These are phyloP conservation scores for Tylopilus balloui DNA, from an alignment of 768 basidiomycete genomes.

Conservation along the genomic window DNA sequence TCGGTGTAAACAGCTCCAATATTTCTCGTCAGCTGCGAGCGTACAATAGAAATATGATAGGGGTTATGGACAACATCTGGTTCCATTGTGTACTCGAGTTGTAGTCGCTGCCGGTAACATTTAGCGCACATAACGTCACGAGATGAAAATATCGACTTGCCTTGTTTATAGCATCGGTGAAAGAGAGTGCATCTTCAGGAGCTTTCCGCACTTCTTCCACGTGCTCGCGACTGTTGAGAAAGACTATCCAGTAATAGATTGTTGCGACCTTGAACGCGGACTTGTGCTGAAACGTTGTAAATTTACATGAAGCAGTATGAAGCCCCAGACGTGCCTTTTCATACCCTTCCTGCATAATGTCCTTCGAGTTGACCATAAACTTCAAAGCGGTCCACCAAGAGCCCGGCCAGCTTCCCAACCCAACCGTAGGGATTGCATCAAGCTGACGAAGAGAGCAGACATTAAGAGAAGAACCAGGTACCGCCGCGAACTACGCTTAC, in stretches of 20 bases:
- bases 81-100: neutral
- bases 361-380: constrained; percentile 7
- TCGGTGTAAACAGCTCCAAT: neutral
- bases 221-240: neutral
- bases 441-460: neutral
- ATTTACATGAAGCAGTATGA: too few species aligned
- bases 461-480: neutral
- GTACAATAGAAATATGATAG: neutral
- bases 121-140: neutral
- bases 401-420: neutral
- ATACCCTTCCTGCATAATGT: constrained; percentile 31
- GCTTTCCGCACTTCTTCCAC: neutral
- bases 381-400: neutral
- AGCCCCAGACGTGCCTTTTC: constrained; percentile 19
- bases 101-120: neutral
- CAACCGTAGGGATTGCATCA: neutral
- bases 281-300: neutral
- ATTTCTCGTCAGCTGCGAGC: neutral
- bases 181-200: neutral
- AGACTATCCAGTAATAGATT: neutral
- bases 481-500: neutral
- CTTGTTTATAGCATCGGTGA: neutral
- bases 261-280: neutral
- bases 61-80: neutral
- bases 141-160: neutral